Evolutionary conservation across 192 early-diverging fungal genomes (phyloP).

Genomic region (Helicostylum pulchrum): DNA sequence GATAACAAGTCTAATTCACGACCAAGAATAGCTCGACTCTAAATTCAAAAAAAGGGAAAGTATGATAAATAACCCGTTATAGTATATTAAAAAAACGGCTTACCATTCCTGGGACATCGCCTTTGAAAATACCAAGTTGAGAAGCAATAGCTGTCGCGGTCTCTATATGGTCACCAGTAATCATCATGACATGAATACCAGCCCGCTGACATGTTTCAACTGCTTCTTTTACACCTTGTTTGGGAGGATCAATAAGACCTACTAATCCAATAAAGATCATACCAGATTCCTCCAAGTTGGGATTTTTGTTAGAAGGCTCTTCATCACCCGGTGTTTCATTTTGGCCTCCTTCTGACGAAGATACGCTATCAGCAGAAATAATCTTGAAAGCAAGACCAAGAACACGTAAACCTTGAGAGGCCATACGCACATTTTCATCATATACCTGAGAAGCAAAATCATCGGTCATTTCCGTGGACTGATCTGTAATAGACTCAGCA

Average conservation of each 20-base stretch:
- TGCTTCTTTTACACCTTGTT: conserved; percentile 76
- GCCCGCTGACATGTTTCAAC: conserved; percentile 84
- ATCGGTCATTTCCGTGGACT: conserved; percentile 44
- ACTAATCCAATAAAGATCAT: conserved; percentile 87
- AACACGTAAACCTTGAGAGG: conserved; percentile 81
- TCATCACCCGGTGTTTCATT: conserved; percentile 12
- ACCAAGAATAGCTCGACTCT: conserved; percentile 68
- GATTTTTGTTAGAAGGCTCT: conserved; percentile 32
- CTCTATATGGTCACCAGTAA: conserved; percentile 93
- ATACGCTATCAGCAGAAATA: conserved; percentile 30
- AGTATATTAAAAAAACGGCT: background rate
- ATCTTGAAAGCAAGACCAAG: conserved; percentile 80
- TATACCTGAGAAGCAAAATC: conserved; percentile 61
- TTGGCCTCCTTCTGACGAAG: background rate
- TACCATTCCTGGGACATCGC: conserved; percentile 42
- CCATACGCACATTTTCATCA: conserved; percentile 68
- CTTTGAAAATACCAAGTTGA: conserved; percentile 83
- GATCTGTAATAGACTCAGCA: background rate
- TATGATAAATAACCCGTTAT: background rate
- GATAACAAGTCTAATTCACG: conserved; percentile 89
- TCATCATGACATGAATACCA: conserved; percentile 95
- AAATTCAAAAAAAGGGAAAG: background rate
- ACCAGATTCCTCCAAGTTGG: conserved; percentile 50
- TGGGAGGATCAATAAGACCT: conserved; percentile 92
- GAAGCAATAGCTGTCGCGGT: conserved; percentile 92